A percentile compares a stretch with the other conserved stretches of the same genome.
Conservation (phyloP, 2,329 filamentous ascomycete genomes). For the Fusarium burgessii region DNA sequence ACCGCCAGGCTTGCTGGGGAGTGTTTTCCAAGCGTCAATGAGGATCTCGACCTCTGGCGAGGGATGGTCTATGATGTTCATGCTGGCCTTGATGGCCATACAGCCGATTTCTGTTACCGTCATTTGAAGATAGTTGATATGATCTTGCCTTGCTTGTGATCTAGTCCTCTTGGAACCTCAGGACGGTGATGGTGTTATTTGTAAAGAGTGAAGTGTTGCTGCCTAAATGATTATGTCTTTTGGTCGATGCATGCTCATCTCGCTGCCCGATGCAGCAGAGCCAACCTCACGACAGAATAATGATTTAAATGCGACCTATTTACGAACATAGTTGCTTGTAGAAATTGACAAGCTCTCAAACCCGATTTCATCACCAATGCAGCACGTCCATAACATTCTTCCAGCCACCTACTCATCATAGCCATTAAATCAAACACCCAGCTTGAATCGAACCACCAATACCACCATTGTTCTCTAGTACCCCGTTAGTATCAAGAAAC, state of each 20-base stretch:
- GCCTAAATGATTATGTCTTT: neutral
- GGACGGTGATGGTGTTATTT: neutral
- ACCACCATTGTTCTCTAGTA: neutral
- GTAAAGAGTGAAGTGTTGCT: neutral
- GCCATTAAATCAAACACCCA: neutral
- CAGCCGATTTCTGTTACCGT: constrained; percentile 20
- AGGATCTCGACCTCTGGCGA: constrained; percentile 11
- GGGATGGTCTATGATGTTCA: constrained; percentile 9
- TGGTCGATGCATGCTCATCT: neutral
- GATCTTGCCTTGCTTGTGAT: neutral
- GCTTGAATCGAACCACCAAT: neutral
- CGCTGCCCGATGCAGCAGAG: neutral
- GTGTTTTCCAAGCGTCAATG: neutral
- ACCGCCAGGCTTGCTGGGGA: neutral
- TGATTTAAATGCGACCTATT: no score
- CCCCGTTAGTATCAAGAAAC: neutral
- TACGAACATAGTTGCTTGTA: no score
- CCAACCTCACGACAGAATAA: no score
- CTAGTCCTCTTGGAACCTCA: neutral
- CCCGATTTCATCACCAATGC: no score
- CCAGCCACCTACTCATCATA: neutral
- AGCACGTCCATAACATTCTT: neutral
- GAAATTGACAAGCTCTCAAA: no score
- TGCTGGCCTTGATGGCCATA: constrained; percentile 14
- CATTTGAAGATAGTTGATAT: neutral